Percentiles rank a stretch among this genome's conserved stretches.
These are phyloP conservation scores for Globisporangium okanoganense DNA, from an alignment of 352 stramenopile genomes.

Conservation along the genomic window DNA sequence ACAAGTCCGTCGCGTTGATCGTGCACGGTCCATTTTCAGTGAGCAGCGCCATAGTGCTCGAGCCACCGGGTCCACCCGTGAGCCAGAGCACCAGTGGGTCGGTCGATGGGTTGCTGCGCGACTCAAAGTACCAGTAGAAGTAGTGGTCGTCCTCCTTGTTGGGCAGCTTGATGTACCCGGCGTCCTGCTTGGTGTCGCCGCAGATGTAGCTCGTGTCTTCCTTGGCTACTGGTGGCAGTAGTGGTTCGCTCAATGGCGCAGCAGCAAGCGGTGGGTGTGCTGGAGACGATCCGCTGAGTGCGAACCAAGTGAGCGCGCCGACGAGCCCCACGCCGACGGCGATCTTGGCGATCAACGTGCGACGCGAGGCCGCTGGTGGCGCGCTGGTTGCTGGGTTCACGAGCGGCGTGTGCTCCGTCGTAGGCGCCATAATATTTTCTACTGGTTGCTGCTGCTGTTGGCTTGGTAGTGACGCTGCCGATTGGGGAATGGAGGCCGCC, in stretches of 20 bases:
- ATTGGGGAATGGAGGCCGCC: neutral
- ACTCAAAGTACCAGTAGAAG: slow-evolving; percentile 70
- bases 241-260: neutral
- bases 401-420: neutral
- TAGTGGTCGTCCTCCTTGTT: slow-evolving; percentile 64
- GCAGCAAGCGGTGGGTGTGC: neutral
- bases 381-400: neutral
- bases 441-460: neutral
- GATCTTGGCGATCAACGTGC: neutral
- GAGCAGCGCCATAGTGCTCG: slow-evolving; percentile 43
- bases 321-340: neutral
- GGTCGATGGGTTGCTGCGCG: slow-evolving; percentile 21
- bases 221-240: neutral
- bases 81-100: slow-evolving; percentile 57
- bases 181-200: slow-evolving; percentile 20
- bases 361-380: neutral
- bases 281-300: neutral
- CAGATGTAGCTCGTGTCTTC: slow-evolving; percentile 4
- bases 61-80: slow-evolving; percentile 44
- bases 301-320: neutral
- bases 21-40: slow-evolving; percentile 50
- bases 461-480: neutral
- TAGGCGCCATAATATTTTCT: neutral
- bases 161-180: slow-evolving; percentile 43
- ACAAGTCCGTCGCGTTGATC: slow-evolving; percentile 28